phyloP scores from a whole-genome alignment of 2,329 filamentous ascomycete species.

The Penicillium frequentans region DNA sequence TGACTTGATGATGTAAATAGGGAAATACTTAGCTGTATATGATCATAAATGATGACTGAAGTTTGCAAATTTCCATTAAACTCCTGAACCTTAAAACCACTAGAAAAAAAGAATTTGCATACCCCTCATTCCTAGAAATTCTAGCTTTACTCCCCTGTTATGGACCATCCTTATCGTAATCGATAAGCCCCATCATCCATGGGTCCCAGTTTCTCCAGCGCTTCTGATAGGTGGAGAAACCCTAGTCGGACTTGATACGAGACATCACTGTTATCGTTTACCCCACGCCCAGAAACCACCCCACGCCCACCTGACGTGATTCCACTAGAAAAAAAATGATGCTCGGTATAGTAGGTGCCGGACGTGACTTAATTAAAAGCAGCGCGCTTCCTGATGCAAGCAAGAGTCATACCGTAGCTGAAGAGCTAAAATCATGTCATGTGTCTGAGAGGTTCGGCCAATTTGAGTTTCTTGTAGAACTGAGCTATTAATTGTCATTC shows the following conservation, averaged over 20 bases:
- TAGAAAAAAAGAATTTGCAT: neutral
- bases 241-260: slow-evolving; percentile 17
- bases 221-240: slow-evolving; percentile 28
- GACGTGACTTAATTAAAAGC: neutral
- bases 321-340: neutral
- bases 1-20: neutral
- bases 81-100: neutral
- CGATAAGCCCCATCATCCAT: neutral
- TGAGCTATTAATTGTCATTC: neutral
- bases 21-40: slow-evolving; percentile 6
- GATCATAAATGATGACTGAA: slow-evolving; percentile 3
- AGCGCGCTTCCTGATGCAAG: neutral
- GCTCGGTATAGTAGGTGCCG: neutral
- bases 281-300: neutral
- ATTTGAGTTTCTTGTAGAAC: neutral
- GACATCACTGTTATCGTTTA: neutral
- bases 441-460: neutral
- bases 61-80: neutral
- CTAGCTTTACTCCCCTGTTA: too few species aligned
- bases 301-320: neutral
- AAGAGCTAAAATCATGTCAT: neutral
- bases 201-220: slow-evolving; percentile 3
- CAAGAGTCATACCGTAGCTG: neutral
- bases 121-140: too few species aligned
- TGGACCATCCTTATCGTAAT: neutral